Conservation (phyloP, 306 rosid genomes). For the Alnus glutinosa region DNA sequence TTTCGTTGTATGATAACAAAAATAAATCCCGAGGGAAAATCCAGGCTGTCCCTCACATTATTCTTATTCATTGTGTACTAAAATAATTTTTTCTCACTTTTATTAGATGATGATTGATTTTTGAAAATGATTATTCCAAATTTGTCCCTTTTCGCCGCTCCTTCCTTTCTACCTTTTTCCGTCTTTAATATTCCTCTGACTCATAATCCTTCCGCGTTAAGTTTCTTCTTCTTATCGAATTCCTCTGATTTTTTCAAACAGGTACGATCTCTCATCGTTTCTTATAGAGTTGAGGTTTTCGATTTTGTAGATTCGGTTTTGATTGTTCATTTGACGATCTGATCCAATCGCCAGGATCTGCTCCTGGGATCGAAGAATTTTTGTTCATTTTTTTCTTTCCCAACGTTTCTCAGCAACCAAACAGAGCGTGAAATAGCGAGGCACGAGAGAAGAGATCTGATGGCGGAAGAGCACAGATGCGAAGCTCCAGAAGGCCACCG, state of each 20-base stretch:
- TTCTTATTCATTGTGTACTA: not conserved
- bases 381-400: not conserved
- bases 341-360: too few species aligned
- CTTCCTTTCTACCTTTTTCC: conserved; percentile 34
- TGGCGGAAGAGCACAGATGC: conserved; percentile 97
- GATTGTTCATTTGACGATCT: too few species aligned
- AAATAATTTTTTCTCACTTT: not conserved
- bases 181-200: conserved; percentile 26
- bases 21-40: not conserved
- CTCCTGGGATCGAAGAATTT: not conserved
- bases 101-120: not conserved
- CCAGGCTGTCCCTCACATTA: not conserved
- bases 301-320: too few species aligned
- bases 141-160: conserved; percentile 60
- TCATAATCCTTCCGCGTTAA: conserved; percentile 37
- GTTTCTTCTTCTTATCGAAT: conserved; percentile 38
- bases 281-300: not conserved
- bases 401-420: conserved; percentile 7
- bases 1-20: not conserved
- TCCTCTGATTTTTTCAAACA: conserved; percentile 7
- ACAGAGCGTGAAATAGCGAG: conserved; percentile 22
- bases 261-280: conserved; percentile 26
- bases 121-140: conserved; percentile 25
- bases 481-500: conserved; percentile 82
- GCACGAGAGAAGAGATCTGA: conserved; percentile 15